phyloP scores from a whole-genome alignment of 176 grass and related monocot species.

The Paspalum notatum region DNA sequence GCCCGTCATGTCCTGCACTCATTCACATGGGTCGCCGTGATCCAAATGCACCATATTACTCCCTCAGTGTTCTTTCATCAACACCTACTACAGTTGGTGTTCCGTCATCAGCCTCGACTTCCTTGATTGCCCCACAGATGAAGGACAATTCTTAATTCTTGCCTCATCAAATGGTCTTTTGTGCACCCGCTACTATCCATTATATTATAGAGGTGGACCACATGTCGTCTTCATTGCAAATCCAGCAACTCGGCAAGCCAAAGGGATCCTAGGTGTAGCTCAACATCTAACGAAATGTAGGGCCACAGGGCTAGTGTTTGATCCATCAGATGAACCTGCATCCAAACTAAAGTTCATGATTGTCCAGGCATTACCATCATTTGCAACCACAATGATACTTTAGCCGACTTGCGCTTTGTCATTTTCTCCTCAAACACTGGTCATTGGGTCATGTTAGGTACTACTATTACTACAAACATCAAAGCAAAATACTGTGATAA shows the following conservation, averaged over 20 bases:
- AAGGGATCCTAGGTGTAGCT: neutral
- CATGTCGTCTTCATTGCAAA: neutral
- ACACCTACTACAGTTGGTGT: neutral
- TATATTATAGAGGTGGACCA: neutral
- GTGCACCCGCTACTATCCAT: neutral
- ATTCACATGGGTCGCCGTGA: neutral
- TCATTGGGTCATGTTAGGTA: neutral
- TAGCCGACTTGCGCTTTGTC: neutral
- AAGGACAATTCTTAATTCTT: neutral
- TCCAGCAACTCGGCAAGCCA: neutral
- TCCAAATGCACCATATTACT: too few species aligned
- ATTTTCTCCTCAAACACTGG: neutral
- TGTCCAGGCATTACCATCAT: neutral
- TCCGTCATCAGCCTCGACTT: conserved; percentile 7
- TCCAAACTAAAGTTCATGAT: neutral
- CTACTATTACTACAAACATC: neutral
- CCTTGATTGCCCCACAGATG: neutral
- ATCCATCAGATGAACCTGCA: neutral
- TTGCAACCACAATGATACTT: neutral
- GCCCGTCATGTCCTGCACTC: neutral
- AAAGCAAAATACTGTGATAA: neutral
- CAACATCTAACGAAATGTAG: neutral
- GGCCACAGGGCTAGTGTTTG: neutral
- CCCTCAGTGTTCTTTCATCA: neutral
- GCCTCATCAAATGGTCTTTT: conserved; percentile 6